Evolutionary conservation across 352 stramenopile genomes (phyloP), one percentile per base, ranked within the genome.

Genomic region (Globisporangium sylvaticum): DNA sequence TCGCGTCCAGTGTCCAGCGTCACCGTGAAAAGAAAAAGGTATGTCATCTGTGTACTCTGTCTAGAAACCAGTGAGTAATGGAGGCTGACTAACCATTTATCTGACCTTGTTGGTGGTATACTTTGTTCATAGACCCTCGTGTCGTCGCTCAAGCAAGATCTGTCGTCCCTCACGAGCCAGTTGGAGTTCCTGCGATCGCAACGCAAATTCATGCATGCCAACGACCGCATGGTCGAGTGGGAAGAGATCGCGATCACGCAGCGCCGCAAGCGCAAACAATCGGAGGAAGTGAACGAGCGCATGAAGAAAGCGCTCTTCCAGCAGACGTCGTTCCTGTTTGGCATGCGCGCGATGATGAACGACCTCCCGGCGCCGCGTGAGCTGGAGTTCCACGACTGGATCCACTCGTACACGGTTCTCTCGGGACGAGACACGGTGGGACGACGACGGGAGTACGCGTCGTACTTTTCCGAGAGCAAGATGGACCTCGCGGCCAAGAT

Each of bases 241-340:
- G 77, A 91, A 29, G 83, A 91, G 56, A 67, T 74, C 46, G 80
- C 81, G 37, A 81, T 89, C 66, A 88, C 74, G 14, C 80, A 91
- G 63, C 73, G 79, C 54, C 76, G 79, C 66, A 88, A 88, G 69
- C 76, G 78, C 66, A 82, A 83, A 42, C 79, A 89, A 62, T 66
- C 70, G 0, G 80, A 89, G 64, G 72, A 86, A 32, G 67, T 68
- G 9, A 89, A 89, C 62, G 71, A 80, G 52, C 69, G 65, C 10
- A 66, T 91, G 44, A 91, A 91, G 76, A 76, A 82, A 52, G 83
- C 79, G n/a, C 65, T 91, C 53, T 91, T 91, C 68, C 74, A 91
- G 66, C 83, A 89, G 64, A 88, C 73, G 24, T 66, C 70, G 0
- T 91, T 89, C 52, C 62, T 91, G 27, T 70, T 76, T 44, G 83